Conservation (phyloP, 257 asterid genomes). For the Catharanthus roseus region DNA sequence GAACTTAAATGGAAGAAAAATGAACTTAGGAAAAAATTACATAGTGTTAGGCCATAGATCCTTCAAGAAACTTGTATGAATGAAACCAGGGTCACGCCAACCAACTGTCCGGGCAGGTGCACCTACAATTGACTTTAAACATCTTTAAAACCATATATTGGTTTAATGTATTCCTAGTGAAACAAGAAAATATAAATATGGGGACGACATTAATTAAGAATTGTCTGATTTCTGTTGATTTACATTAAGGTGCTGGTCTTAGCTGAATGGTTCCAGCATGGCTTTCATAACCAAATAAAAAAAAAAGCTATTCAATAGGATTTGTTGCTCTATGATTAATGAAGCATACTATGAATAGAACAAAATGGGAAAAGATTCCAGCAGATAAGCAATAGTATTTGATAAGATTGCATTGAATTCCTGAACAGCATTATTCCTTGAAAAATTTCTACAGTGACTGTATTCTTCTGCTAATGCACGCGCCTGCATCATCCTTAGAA, state of each 20-base stretch:
- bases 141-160: not conserved
- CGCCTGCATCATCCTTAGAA: not conserved
- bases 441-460: not conserved
- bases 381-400: not conserved
- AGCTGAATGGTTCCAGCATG: not conserved
- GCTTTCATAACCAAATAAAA: not conserved
- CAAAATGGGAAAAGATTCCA: not conserved
- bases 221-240: not conserved
- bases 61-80: constrained; percentile 84
- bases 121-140: constrained; percentile 33
- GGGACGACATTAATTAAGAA: not conserved
- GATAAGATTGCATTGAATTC: not conserved
- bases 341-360: not conserved
- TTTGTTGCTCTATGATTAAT: not conserved
- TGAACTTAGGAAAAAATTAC: constrained; percentile 29
- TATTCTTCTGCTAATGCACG: not conserved
- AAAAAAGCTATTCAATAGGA: not conserved
- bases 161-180: not conserved
- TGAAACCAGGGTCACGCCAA: constrained; percentile 97
- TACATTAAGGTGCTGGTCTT: not conserved
- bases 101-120: constrained; percentile 95
- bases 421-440: not conserved
- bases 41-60: constrained; percentile 74
- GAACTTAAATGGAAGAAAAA: constrained; percentile 1
- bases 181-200: not conserved